Conservation (phyloP, 169 alveolate genomes). For the Theileria equi region DNA sequence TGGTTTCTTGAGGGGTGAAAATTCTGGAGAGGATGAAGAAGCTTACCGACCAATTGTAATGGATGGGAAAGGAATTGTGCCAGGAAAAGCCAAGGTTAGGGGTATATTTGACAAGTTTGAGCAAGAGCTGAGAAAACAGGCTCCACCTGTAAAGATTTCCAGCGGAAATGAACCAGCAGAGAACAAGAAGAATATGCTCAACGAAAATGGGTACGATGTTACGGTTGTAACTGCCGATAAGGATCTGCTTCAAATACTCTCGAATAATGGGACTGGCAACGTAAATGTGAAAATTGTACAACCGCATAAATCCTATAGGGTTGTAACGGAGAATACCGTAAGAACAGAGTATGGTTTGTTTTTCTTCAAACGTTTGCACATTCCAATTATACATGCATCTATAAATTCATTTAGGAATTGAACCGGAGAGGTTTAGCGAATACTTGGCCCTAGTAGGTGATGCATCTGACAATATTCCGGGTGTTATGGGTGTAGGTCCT, state of each 20-base stretch:
- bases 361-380: background rate
- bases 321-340: slow-evolving; percentile 64
- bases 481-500: slow-evolving; percentile 76
- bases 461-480: slow-evolving; percentile 73
- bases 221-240: slow-evolving; percentile 72
- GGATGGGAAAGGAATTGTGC: background rate
- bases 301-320: slow-evolving; percentile 72
- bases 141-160: background rate
- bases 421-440: slow-evolving; percentile 66
- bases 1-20: slow-evolving; percentile 44
- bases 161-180: background rate
- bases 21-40: background rate
- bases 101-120: slow-evolving; percentile 51
- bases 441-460: slow-evolving; percentile 76
- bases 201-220: slow-evolving; percentile 45
- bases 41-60: background rate
- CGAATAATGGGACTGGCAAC: slow-evolving; percentile 56
- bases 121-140: background rate
- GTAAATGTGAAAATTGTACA: slow-evolving; percentile 65
- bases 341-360: slow-evolving; percentile 62
- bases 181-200: background rate
- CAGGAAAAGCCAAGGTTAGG: background rate
- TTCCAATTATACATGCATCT: background rate
- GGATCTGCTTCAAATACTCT: slow-evolving; percentile 68
- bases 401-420: slow-evolving; percentile 20